Conservation (phyloP, 176 grass and related monocot species). For the Oryza australiensis region DNA sequence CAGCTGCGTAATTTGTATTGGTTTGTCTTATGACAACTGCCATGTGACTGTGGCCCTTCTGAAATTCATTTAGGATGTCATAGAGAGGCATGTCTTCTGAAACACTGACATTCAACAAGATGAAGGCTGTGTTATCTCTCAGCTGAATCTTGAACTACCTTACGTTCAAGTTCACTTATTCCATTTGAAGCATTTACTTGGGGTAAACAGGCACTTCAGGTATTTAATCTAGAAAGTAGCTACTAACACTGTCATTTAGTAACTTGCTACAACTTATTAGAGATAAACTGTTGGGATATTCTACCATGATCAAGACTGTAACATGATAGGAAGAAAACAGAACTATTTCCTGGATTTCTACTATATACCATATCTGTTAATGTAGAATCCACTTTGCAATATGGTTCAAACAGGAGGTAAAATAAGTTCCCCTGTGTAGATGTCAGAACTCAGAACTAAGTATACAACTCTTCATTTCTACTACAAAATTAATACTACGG, state of each 20-base stretch:
- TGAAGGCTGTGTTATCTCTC: not conserved
- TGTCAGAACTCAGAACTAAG: not conserved
- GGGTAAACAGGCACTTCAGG: not conserved
- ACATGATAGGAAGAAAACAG: not conserved
- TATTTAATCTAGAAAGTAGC: not conserved
- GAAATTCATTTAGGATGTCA: conserved; percentile 97
- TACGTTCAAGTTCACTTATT: not conserved
- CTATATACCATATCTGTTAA: not conserved
- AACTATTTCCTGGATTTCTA: not conserved
- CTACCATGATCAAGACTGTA: not conserved
- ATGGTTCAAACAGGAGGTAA: not conserved
- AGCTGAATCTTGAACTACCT: conserved; percentile 16
- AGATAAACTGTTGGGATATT: not conserved
- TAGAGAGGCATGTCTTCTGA: conserved; percentile 88
- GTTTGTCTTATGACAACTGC: conserved; percentile 79
- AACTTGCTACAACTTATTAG: not conserved
- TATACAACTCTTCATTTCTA: not conserved
- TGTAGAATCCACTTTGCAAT: not conserved
- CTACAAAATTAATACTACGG: not conserved
- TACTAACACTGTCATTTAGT: not conserved
- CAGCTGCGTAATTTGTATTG: not conserved
- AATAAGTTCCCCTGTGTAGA: not conserved
- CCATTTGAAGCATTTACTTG: not conserved
- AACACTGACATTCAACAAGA: conserved; percentile 58
- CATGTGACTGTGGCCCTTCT: conserved; percentile 99